phyloP scores from a whole-genome alignment of 192 early-diverging fungal genomes.

The Entomortierella lignicola region DNA sequence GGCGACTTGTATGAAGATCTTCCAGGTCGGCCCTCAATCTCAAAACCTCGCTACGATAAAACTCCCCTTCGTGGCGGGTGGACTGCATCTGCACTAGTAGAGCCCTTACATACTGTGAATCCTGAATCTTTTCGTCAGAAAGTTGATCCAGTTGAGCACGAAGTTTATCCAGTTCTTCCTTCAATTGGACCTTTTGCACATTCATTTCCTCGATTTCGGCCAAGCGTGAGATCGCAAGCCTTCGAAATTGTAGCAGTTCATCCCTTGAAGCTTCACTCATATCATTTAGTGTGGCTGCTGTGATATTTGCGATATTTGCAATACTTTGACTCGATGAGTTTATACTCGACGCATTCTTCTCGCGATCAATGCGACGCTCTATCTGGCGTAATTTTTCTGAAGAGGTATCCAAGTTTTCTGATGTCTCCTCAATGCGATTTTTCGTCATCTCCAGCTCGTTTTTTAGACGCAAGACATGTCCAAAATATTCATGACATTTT shows the following conservation, averaged over 20 bases:
- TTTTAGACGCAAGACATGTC: conserved; percentile 21
- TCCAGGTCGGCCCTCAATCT: conserved; percentile 31
- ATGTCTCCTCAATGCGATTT: conserved; percentile 15
- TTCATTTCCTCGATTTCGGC: conserved; percentile 41
- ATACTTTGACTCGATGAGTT: neutral
- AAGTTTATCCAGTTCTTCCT: conserved; percentile 33
- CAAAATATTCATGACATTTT: conserved; percentile 22
- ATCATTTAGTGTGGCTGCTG: conserved; percentile 7
- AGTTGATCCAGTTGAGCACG: conserved; percentile 21
- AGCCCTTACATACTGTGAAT: conserved; percentile 23
- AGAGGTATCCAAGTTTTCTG: conserved; percentile 9
- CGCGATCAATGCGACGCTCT: conserved; percentile 11
- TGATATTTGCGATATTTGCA: neutral
- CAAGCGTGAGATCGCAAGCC: conserved; percentile 20
- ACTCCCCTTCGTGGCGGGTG: conserved; percentile 17
- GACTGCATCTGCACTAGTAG: conserved; percentile 33
- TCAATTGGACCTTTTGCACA: conserved; percentile 5
- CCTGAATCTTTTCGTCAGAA: conserved; percentile 39
- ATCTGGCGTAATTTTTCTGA: conserved; percentile 13
- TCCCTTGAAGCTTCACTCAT: conserved; percentile 35
- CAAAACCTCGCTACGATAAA: conserved; percentile 6
- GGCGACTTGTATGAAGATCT: conserved; percentile 25
- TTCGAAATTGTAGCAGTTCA: conserved; percentile 33
- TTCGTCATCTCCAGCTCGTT: conserved; percentile 33
- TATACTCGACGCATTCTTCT: neutral